Evolutionary conservation across 2,329 filamentous ascomycete species (phyloP).

Genomic region (Neophaeococcomyces aloes): DNA sequence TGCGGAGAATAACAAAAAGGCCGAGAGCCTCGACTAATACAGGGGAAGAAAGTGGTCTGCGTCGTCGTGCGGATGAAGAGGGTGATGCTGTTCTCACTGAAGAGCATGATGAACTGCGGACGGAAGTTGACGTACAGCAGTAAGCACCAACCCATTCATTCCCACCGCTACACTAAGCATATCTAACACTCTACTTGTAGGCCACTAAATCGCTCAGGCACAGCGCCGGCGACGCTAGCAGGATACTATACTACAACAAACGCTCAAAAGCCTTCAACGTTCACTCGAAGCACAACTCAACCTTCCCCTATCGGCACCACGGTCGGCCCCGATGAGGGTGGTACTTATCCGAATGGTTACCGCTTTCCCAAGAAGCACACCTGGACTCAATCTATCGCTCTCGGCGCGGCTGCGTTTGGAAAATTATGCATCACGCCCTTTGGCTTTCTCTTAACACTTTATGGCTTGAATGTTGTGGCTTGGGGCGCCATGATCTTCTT

Average conservation of each 20-base stretch:
- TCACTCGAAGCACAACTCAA: background rate
- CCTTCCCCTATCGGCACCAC: background rate
- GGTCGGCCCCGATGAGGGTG: slow-evolving; percentile 24
- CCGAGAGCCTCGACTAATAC: slow-evolving; percentile 20
- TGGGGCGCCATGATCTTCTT: slow-evolving; percentile 91
- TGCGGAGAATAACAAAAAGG: slow-evolving; percentile 18
- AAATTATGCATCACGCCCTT: slow-evolving; percentile 61
- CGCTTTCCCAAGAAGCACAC: slow-evolving; percentile 28
- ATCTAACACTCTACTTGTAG: background rate
- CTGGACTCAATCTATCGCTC: slow-evolving; percentile 24
- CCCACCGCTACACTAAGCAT: no score
- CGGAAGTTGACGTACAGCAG: background rate
- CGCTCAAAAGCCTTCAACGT: slow-evolving; percentile 6
- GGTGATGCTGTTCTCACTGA: background rate
- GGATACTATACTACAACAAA: background rate
- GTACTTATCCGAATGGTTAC: slow-evolving; percentile 28
- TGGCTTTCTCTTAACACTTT: slow-evolving; percentile 67
- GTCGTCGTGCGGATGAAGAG: slow-evolving; percentile 6
- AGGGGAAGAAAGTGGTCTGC: slow-evolving; percentile 16
- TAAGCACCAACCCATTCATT: background rate
- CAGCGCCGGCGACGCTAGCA: background rate
- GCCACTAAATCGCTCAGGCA: background rate
- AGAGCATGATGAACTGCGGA: background rate
- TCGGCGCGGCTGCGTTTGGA: slow-evolving; percentile 26
- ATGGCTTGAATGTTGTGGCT: slow-evolving; percentile 70